These are phyloP conservation scores for Solanum rostratum DNA, from an alignment of 257 asterid genomes.

Conservation along the genomic window DNA sequence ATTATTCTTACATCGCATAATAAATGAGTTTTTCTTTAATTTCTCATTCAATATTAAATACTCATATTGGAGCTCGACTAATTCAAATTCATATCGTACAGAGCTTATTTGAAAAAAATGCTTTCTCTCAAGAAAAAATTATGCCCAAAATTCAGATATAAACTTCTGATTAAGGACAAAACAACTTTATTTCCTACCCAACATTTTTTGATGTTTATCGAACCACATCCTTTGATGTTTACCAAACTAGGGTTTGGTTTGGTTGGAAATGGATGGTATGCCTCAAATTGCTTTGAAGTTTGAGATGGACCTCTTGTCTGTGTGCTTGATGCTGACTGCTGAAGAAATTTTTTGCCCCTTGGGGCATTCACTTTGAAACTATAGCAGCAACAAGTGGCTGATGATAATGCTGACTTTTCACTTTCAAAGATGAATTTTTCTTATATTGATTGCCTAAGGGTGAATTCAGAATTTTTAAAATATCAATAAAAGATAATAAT, in stretches of 20 bases:
- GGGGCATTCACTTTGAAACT: background rate
- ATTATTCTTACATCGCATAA: background rate
- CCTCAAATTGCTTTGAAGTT: no score
- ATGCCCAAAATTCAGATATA: no score
- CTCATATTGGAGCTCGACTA: rapidly evolving
- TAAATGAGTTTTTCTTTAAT: no score
- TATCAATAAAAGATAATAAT: no score
- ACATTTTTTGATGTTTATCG: background rate
- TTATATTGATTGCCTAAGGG: background rate
- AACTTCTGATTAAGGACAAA: rapidly evolving
- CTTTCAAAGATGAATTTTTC: background rate
- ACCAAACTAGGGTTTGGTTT: background rate
- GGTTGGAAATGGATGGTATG: no score
- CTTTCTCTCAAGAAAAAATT: no score
- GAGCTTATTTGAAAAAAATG: rapidly evolving
- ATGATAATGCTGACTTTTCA: background rate
- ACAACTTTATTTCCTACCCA: background rate
- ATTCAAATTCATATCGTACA: no score
- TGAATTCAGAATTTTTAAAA: no score
- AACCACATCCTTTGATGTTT: background rate
- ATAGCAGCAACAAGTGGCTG: background rate
- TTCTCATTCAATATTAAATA: rapidly evolving
- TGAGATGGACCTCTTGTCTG: background rate
- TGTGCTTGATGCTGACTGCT: background rate
- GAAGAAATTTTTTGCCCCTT: background rate